Evolutionary conservation across 2,329 filamentous ascomycete species (phyloP), one percentile per base, ranked within the genome.

Genomic region (Stromatinia cepivora): DNA sequence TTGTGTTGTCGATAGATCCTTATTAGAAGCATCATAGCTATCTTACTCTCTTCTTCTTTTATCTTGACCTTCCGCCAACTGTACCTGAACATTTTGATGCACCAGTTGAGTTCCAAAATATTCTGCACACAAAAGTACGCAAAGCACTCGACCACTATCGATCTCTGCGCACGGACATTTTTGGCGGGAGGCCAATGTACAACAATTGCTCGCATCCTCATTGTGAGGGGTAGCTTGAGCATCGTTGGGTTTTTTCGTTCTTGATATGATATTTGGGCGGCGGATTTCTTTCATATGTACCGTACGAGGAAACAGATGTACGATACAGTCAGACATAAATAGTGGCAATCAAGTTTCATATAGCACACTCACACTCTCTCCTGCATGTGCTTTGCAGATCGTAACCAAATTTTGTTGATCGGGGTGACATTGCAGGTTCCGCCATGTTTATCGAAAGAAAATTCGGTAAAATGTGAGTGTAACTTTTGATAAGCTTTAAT

Each of bases 271-370:
- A 62, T 50, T 50, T 34, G 59, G 45, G 59, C 20, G 59, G 45
- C 45, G 31, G 45, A 46, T 46, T 46, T 62, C 45, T 50, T 62
- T 48, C 42, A 62, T 50, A 36, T 50, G 31, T n/a, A 36, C 22
- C 45, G 28, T 36, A 25, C 22, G 36, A 62, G 59, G 45, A 50
- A 50, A 25, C 45, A 36, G 45, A 50, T 50, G 45, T 50, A 50
- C 45, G 36, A 62, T 62, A 50, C 11, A 62, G 59, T 62, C n/a
- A 62, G 46, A 62, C 17, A 48, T 50, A 25, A 17, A 50, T 62
- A 50, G 59, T 62, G 31, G 45, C 45, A 62, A 62, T 34, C 59
- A 62, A 36, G 45, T 62, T 62, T 50, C 59, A 62, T 25, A 48
- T 50, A 62, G 28, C 31, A 62, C 39, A 62, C 28, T 46, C 20